Conservation (phyloP, 768 basidiomycete species). For the Leccinum arenicola region DNA sequence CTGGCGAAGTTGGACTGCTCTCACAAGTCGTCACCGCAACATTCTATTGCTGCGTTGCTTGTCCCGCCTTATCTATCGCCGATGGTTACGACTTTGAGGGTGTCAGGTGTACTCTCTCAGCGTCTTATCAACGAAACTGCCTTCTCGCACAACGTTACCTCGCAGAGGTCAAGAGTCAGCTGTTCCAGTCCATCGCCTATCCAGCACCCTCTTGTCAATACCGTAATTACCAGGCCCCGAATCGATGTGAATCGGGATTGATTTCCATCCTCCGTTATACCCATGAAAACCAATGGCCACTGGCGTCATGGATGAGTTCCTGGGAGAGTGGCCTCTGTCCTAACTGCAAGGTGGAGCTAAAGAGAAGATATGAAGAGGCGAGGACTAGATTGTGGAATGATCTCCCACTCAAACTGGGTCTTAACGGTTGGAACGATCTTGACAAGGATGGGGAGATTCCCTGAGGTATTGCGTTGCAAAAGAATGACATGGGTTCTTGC, state of each 20-base stretch:
- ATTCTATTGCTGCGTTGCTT: slow-evolving; percentile 7
- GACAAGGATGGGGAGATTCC: background rate
- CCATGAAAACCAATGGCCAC: background rate
- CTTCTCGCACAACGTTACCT: slow-evolving; percentile 3
- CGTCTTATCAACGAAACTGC: background rate
- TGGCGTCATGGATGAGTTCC: background rate
- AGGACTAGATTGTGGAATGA: slow-evolving; percentile 1
- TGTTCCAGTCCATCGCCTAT: background rate
- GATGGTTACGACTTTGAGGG: slow-evolving; percentile 13
- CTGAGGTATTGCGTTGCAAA: background rate
- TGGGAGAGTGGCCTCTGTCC: slow-evolving; percentile 7
- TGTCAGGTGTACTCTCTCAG: background rate
- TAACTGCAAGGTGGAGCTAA: background rate
- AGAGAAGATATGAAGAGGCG: background rate
- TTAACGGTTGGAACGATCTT: slow-evolving; percentile 8
- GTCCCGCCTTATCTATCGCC: slow-evolving; percentile 1
- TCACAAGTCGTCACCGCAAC: background rate
- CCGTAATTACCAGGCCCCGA: background rate
- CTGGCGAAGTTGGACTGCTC: slow-evolving; percentile 11
- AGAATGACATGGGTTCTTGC: background rate
- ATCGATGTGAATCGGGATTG: background rate
- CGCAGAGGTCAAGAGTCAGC: background rate
- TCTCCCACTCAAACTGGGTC: slow-evolving; percentile 1
- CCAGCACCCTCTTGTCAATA: background rate
- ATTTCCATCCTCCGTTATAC: background rate